Conservation (phyloP, 2,329 filamentous ascomycete genomes). For the Alternaria sp. region DNA sequence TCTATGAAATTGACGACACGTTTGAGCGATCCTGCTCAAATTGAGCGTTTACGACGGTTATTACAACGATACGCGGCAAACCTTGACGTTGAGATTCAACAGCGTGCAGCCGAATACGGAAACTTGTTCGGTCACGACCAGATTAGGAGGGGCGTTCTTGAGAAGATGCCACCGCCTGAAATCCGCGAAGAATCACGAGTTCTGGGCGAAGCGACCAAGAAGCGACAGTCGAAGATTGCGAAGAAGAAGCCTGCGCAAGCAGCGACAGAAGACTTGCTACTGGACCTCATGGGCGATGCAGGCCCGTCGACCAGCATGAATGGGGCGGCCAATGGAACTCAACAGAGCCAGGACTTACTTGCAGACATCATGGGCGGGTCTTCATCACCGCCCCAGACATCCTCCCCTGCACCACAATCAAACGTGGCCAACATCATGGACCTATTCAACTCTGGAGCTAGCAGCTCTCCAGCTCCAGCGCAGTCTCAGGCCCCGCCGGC, state of each 20-base stretch:
- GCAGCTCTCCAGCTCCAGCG: constrained; percentile 43
- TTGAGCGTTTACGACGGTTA: constrained; percentile 82
- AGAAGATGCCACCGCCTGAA: constrained; percentile 97
- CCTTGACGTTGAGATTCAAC: constrained; percentile 93
- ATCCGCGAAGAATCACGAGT: constrained; percentile 95
- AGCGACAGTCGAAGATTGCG: constrained; percentile 60
- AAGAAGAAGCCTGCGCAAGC: constrained; percentile 78
- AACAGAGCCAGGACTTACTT: constrained; percentile 78
- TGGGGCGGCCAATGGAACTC: constrained; percentile 62
- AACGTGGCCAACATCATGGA: constrained; percentile 80
- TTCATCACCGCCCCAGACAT: constrained; percentile 54
- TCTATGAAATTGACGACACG: constrained; percentile 94
- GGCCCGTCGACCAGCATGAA: constrained; percentile 63
- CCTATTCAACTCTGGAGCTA: constrained; percentile 69
- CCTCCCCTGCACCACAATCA: constrained; percentile 44
- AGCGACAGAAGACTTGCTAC: constrained; percentile 87
- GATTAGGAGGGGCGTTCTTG: constrained; percentile 85
- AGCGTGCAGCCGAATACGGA: constrained; percentile 91
- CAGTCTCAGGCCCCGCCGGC: constrained; percentile 50
- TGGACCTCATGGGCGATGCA: constrained; percentile 89
- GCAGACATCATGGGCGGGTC: constrained; percentile 83
- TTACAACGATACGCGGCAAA: constrained; percentile 81
- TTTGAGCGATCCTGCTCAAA: constrained; percentile 80
- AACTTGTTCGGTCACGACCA: constrained; percentile 93
- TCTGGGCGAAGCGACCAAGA: constrained; percentile 74